Evolutionary conservation across 148 eudicot genomes (phyloP), one percentile per base, ranked within the genome.

Genomic region (Pharnaceum exiguum): DNA sequence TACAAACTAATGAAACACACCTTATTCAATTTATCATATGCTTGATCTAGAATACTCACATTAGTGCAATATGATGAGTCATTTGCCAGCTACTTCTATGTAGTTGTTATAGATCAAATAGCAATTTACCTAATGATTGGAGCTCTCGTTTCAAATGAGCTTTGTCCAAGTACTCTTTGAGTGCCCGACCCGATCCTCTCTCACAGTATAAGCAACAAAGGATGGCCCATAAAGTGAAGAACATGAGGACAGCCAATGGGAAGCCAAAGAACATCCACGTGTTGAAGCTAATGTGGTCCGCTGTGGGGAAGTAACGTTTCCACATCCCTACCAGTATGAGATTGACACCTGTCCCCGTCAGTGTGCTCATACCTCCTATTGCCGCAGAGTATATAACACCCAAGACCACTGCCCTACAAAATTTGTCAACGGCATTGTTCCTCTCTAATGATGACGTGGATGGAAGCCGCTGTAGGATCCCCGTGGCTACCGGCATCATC

Each of bases 401-500:
- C 1, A 91, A 28, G 0, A 87, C 90, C 22, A 91, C 96, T 2
- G 94, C 98, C 62, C 75, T 82, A 47, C 94, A 77, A 66, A 82
- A 91, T 24, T 72, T 81, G 67, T 67, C 50, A 1, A 79, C 74
- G 15, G 54, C 73, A 23, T 46, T 49, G 48, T 78, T 36, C 25
- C 65, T 59, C 7, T 57, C 63, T 25, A 69, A 61, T 5, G 73
- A 71, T 45, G 68, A 55, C 0, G 75, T 71, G 16, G 78, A 6
- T 1, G 98, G 94, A 5, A 87, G 40, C n/a, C 90, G 62, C 25
- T 91, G 94, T 31, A 91, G 62, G 47, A 87, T 87, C 2, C 98
- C 98, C 1, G 98, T 91, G 36, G 98, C 98, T 0, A 91, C 98
- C 0, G 98, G 98, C 94, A 91, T 83, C 96, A 91, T 91, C 98